These are phyloP conservation scores for Macroventuria anomochaeta DNA, from an alignment of 2,329 filamentous ascomycete species.

Conservation along the genomic window DNA sequence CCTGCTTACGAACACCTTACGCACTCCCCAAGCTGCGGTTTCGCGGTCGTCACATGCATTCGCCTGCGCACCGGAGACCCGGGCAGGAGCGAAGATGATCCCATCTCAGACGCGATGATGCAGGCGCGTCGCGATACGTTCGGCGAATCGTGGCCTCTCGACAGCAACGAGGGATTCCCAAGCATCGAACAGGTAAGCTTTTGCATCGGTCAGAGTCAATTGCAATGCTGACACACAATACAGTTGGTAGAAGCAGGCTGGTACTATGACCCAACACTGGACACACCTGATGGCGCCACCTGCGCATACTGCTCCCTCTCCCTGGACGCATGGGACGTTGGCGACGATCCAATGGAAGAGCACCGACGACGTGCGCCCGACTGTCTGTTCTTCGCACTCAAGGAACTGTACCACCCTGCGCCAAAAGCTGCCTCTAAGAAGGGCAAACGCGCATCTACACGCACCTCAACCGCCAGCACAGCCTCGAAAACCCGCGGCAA, in stretches of 20 bases:
- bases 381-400: constrained; percentile 82
- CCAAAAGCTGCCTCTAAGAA: constrained; percentile 32
- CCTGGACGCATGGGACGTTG: constrained; percentile 92
- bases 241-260: constrained; percentile 91
- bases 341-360: constrained; percentile 90
- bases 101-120: constrained; percentile 72
- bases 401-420: constrained; percentile 58
- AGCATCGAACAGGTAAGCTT: constrained; percentile 69
- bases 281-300: constrained; percentile 86
- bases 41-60: constrained; percentile 71
- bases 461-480: constrained; percentile 31
- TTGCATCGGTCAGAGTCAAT: constrained; percentile 58
- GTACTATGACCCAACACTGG: constrained; percentile 85
- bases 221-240: constrained; percentile 80
- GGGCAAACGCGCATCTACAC: constrained; percentile 34
- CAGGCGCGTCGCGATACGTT: constrained; percentile 85
- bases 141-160: constrained; percentile 84
- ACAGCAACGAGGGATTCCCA: constrained; percentile 52
- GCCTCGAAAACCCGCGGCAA: constrained; percentile 26
- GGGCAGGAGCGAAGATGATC: constrained; percentile 73
- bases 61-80: constrained; percentile 67
- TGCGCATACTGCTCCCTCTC: constrained; percentile 90
- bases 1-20: constrained; percentile 85
- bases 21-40: constrained; percentile 82
- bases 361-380: constrained; percentile 79